Conservation (phyloP, 129 eudicot species). For the Lonicera japonica region DNA sequence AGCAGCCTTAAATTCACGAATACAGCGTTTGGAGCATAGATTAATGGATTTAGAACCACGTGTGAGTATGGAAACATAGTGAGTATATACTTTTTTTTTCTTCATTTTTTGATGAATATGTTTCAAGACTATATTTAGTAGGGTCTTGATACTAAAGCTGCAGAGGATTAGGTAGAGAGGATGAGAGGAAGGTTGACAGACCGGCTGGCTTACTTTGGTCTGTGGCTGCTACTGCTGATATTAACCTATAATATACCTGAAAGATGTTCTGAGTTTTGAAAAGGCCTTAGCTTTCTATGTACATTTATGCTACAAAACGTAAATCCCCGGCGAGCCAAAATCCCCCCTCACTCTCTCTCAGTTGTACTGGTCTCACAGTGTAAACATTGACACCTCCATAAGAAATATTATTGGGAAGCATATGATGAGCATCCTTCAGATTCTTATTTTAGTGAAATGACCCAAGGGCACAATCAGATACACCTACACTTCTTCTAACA, state of each 20-base stretch:
- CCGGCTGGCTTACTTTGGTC: too few species aligned
- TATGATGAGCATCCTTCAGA: background rate
- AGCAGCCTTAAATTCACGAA: constrained; percentile 90
- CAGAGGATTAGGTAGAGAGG: constrained; percentile 3
- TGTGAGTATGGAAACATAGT: constrained; percentile 67
- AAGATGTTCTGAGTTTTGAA: background rate
- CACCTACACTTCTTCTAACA: background rate
- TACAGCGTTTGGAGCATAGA: constrained; percentile 73
- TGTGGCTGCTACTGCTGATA: too few species aligned
- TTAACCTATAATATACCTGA: too few species aligned
- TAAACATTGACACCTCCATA: background rate
- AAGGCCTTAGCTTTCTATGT: background rate
- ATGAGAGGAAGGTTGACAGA: constrained; percentile 1
- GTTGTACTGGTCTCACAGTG: background rate
- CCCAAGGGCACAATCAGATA: background rate
- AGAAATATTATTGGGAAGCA: background rate
- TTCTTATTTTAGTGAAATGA: constrained; percentile 3
- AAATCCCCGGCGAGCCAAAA: background rate
- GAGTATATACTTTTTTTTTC: constrained; percentile 29
- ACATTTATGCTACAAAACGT: background rate
- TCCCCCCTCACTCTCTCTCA: background rate
- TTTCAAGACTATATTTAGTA: constrained; percentile 11
- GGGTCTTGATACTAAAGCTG: constrained; percentile 9
- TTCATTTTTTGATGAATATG: background rate
- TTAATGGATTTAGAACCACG: constrained; percentile 96